Percentiles rank a stretch among this genome's conserved stretches.
These are phyloP conservation scores for Sporothrix protearum DNA, from an alignment of 2,329 filamentous ascomycete genomes.

Conservation along the genomic window DNA sequence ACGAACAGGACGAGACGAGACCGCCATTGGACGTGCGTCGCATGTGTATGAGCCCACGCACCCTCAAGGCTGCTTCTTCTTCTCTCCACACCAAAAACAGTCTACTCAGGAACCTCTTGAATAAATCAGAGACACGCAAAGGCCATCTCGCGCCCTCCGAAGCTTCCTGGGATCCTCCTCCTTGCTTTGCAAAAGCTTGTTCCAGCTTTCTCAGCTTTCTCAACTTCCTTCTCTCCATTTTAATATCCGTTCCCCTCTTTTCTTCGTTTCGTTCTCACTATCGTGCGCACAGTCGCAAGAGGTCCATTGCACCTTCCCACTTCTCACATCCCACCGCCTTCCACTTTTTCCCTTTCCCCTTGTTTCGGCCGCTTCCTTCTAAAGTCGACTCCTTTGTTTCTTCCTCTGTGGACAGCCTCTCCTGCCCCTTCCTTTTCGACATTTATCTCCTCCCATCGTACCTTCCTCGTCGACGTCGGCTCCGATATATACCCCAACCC, in stretches of 20 bases:
- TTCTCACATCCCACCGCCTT: not conserved
- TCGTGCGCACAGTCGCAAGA: constrained; percentile 1
- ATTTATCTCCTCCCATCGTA: not conserved
- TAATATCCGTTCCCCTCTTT: not conserved
- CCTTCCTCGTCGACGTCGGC: not conserved
- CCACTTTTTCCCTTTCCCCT: not conserved
- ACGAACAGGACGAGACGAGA: not conserved
- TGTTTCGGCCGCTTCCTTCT: not conserved
- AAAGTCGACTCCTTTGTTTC: not conserved
- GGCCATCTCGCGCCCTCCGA: not conserved
- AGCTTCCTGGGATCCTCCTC: not conserved
- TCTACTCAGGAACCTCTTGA: not conserved
- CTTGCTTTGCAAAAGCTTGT: not conserved
- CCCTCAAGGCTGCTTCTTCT: not conserved
- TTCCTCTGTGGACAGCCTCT: constrained; percentile 6
- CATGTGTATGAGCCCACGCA: constrained; percentile 18
- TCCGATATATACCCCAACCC: not conserved
- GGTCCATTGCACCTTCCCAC: not conserved
- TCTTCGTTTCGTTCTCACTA: not conserved
- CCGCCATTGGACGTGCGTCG: constrained; percentile 17
- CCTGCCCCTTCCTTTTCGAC: not conserved
- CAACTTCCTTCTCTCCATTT: not conserved
- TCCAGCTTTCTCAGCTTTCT: not conserved
- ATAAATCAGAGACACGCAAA: not conserved
- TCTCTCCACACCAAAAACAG: not conserved